A percentile compares a stretch with the other conserved stretches of the same genome.
These are phyloP conservation scores for Oidium heveae DNA, from an alignment of 2,329 filamentous ascomycete species.

Conservation along the genomic window DNA sequence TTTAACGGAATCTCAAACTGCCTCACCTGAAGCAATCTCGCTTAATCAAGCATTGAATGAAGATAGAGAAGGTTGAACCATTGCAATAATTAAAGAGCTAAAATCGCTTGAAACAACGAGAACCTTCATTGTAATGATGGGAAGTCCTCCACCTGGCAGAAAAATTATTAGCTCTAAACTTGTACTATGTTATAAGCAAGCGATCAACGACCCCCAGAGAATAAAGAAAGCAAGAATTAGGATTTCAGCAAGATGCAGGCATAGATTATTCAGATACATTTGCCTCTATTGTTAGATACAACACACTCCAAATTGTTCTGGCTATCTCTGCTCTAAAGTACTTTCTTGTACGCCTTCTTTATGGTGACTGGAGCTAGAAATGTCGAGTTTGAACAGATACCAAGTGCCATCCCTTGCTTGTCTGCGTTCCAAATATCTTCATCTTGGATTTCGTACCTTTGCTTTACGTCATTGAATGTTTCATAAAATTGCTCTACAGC, in stretches of 20 bases:
- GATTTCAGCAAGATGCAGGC: not conserved
- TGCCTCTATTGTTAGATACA: not conserved
- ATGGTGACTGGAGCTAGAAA: too few relatives aligned
- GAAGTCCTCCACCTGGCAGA: not conserved
- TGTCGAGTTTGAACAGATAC: too few relatives aligned
- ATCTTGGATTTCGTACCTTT: too few relatives aligned
- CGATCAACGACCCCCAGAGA: too few relatives aligned
- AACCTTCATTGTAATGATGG: not conserved
- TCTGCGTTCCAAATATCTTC: too few relatives aligned
- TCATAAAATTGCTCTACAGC: too few relatives aligned
- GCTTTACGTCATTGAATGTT: too few relatives aligned
- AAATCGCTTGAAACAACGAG: not conserved
- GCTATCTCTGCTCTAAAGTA: not conserved
- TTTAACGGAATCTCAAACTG: not conserved
- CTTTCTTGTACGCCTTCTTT: too few relatives aligned
- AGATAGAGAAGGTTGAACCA: not conserved
- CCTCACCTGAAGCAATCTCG: not conserved
- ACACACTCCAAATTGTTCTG: not conserved
- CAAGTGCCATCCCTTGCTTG: too few relatives aligned
- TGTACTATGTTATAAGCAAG: not conserved
- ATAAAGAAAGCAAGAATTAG: not conserved
- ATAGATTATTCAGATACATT: not conserved
- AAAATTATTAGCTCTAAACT: not conserved
- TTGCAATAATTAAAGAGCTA: not conserved
- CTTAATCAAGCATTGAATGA: not conserved